Conservation (phyloP, 2,329 filamentous ascomycete species). For the Monosporascus sp. region DNA sequence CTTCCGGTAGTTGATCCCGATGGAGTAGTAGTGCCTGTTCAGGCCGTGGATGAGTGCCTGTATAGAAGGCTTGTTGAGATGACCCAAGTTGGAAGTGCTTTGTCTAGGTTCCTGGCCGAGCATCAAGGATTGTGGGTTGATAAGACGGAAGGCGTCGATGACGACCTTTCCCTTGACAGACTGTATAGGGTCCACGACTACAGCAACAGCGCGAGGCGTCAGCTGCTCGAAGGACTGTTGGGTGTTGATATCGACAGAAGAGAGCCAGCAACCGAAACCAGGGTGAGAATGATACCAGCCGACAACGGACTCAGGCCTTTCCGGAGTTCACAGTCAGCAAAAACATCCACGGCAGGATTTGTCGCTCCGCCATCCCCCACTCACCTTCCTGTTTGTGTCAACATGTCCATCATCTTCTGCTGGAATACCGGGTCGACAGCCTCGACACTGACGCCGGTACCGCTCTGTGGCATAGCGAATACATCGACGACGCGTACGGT, state of each 20-base stretch:
- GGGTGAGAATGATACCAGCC: constrained; percentile 99
- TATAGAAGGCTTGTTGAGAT: constrained; percentile 99
- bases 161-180: constrained; percentile 99
- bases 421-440: constrained; percentile 98
- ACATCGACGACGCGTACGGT: constrained; percentile 97
- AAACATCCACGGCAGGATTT: not conserved
- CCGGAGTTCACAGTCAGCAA: not conserved
- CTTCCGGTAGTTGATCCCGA: constrained; percentile 97
- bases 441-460: constrained; percentile 96
- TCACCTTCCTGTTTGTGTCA: constrained; percentile 91
- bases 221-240: constrained; percentile 99
- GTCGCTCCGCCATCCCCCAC: constrained; percentile 14
- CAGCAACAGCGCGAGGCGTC: constrained; percentile 91
- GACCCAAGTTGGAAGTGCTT: constrained; percentile 94
- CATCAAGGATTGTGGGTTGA: constrained; percentile 96
- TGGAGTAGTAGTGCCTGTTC: constrained; percentile 98
- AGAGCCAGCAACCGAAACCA: constrained; percentile 98
- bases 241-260: constrained; percentile 98
- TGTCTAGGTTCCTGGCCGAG: constrained; percentile 96
- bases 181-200: constrained; percentile 97
- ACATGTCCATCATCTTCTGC: constrained; percentile 99
- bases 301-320: constrained; percentile 89
- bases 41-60: constrained; percentile 97
- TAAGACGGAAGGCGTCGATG: constrained; percentile 97
- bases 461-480: constrained; percentile 98